phyloP scores from a whole-genome alignment of 1,284 basidiomycete genomes.

The Ustilago crameri region DNA sequence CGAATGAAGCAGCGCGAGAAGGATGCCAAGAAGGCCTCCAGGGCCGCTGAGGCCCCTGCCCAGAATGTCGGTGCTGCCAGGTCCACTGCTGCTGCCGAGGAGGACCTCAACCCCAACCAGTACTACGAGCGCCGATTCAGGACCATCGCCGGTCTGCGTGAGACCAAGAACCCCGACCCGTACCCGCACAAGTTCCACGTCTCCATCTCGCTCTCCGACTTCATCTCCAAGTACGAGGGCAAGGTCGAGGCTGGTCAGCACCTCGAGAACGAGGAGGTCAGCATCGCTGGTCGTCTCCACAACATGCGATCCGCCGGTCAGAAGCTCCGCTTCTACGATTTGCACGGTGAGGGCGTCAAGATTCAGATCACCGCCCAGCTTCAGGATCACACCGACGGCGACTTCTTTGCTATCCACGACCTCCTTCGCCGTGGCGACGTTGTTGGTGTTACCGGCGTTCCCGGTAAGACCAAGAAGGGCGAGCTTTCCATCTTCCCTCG shows the following conservation, averaged over 20 bases:
- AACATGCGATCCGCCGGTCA: slow-evolving; percentile 84
- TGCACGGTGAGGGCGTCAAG: slow-evolving; percentile 91
- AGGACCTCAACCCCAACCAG: slow-evolving; percentile 74
- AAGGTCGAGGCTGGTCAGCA: slow-evolving; percentile 68
- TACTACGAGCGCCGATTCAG: slow-evolving; percentile 94
- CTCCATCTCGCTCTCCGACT: slow-evolving; percentile 79
- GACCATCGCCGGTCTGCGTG: slow-evolving; percentile 85
- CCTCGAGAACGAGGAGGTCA: slow-evolving; percentile 69
- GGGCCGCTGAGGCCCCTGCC: slow-evolving; percentile 68
- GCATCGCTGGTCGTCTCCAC: slow-evolving; percentile 88
- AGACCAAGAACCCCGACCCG: slow-evolving; percentile 82
- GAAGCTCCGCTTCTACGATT: slow-evolving; percentile 94
- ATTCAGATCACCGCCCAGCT: slow-evolving; percentile 94
- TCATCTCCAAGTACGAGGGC: slow-evolving; percentile 79
- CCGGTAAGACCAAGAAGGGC: slow-evolving; percentile 93
- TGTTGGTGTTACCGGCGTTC: slow-evolving; percentile 88
- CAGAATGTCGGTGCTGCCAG: slow-evolving; percentile 19
- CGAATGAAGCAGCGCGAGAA: slow-evolving; percentile 75
- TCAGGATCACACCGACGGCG: slow-evolving; percentile 74
- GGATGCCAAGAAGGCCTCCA: slow-evolving; percentile 85
- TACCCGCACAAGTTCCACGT: slow-evolving; percentile 99
- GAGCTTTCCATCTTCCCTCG: slow-evolving; percentile 90
- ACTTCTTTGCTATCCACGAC: slow-evolving; percentile 81
- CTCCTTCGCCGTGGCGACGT: slow-evolving; percentile 95
- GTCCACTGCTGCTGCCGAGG: slow-evolving; percentile 48